Evolutionary conservation across 768 basidiomycete species (phyloP).

Genomic region (Leucocoprinus leucothites): DNA sequence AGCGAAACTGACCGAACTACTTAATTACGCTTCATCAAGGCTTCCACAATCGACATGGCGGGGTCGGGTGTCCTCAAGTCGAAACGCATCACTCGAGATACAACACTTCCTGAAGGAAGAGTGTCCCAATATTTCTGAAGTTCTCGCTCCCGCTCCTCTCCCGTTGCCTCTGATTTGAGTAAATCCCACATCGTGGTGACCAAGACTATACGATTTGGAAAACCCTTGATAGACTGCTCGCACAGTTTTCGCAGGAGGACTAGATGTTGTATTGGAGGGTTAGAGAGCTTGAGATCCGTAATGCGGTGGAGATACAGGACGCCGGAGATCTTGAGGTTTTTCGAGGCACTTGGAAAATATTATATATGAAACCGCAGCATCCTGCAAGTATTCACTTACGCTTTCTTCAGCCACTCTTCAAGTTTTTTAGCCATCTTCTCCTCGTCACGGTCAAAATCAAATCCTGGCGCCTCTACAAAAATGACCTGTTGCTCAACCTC

Average conservation of each 20-base stretch:
- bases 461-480: conserved; percentile 14
- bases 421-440: conserved; percentile 3
- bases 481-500: background rate
- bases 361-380: background rate
- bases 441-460: conserved; percentile 10
- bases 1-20: too few species aligned
- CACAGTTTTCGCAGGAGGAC: conserved; percentile 9
- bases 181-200: conserved; percentile 15
- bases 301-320: conserved; percentile 15
- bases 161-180: background rate
- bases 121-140: conserved; percentile 8
- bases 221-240: background rate
- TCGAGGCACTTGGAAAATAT: background rate
- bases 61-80: background rate
- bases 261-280: conserved; percentile 9
- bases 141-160: conserved; percentile 4
- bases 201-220: conserved; percentile 10
- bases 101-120: background rate
- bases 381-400: background rate
- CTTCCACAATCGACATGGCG: background rate
- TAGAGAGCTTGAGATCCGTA: conserved; percentile 12
- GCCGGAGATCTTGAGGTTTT: conserved; percentile 7
- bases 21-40: background rate
- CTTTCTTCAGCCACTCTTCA: conserved; percentile 9
- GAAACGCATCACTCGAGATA: background rate